These are phyloP conservation scores for Pseudonectria foliicola DNA, from an alignment of 2,329 filamentous ascomycete species.

Conservation along the genomic window DNA sequence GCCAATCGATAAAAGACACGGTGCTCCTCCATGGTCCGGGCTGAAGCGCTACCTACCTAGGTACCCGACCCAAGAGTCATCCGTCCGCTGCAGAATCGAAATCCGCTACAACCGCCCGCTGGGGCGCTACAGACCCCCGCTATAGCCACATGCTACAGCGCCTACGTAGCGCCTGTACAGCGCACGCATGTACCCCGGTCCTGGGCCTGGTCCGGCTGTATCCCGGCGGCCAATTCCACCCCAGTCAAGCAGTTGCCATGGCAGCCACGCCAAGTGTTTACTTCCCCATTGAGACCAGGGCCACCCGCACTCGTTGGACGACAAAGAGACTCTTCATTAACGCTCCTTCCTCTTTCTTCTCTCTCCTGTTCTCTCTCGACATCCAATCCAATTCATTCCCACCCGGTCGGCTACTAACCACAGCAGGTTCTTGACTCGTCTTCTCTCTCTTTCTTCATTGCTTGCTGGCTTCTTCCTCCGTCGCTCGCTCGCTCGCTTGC, in stretches of 20 bases:
- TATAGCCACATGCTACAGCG: too few relatives aligned
- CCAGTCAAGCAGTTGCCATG: constrained; percentile 27
- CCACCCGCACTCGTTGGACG: constrained; percentile 16
- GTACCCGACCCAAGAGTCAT: too few relatives aligned
- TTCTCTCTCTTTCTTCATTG: constrained; percentile 7
- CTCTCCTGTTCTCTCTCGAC: constrained; percentile 2
- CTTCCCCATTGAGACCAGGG: constrained; percentile 20
- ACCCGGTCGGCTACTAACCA: constrained; percentile 21
- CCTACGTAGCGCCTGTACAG: too few relatives aligned
- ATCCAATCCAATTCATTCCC: constrained; percentile 5
- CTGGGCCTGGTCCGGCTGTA: constrained; percentile 10
- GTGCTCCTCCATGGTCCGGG: too few relatives aligned
- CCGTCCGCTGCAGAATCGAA: too few relatives aligned
- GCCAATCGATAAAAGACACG: too few relatives aligned
- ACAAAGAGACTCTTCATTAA: constrained; percentile 13
- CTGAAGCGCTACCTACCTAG: too few relatives aligned
- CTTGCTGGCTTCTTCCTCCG: constrained; percentile 7
- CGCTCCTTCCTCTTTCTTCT: constrained; percentile 7
- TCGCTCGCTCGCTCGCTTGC: constrained; percentile 1
- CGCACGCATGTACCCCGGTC: too few relatives aligned
- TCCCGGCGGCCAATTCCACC: constrained; percentile 9
- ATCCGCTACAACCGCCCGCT: too few relatives aligned
- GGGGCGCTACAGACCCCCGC: too few relatives aligned
- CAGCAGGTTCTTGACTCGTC: constrained; percentile 23
- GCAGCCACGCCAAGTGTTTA: constrained; percentile 31